A percentile compares a stretch with the other conserved stretches of the same genome.
Evolutionary conservation across 441 rosid genomes (phyloP).

Genomic region (Adansonia gregorii): DNA sequence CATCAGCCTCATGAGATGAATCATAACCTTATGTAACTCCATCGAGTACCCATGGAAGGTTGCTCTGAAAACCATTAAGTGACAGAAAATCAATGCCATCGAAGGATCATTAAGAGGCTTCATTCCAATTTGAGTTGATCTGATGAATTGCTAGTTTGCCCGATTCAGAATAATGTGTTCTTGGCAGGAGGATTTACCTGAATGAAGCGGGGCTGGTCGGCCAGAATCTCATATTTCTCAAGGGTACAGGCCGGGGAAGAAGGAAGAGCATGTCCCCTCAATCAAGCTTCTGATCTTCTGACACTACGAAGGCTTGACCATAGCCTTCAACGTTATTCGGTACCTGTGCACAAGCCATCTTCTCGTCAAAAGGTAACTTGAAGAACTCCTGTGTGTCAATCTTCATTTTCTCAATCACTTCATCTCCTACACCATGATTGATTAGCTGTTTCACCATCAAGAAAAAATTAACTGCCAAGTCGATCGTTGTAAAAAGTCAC

Average conservation of each 20-base stretch:
- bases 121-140: not conserved
- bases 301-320: slow-evolving; percentile 51
- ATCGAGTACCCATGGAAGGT: slow-evolving; percentile 37
- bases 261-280: slow-evolving; percentile 55
- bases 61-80: slow-evolving; percentile 19
- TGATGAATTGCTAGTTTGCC: not conserved
- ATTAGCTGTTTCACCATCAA: slow-evolving; percentile 35
- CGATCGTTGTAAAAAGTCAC: not conserved
- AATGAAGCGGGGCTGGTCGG: slow-evolving; percentile 32
- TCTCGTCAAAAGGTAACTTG: slow-evolving; percentile 45
- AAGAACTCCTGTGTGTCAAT: slow-evolving; percentile 41
- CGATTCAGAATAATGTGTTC: not conserved
- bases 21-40: slow-evolving; percentile 31
- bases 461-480: not conserved
- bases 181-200: slow-evolving; percentile 11
- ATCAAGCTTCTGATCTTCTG: slow-evolving; percentile 52
- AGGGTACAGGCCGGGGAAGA: slow-evolving; percentile 28
- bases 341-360: slow-evolving; percentile 43
- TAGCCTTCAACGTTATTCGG: slow-evolving; percentile 47
- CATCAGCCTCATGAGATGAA: slow-evolving; percentile 34
- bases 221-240: slow-evolving; percentile 39
- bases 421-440: slow-evolving; percentile 42
- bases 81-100: not conserved
- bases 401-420: slow-evolving; percentile 44
- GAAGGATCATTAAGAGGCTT: slow-evolving; percentile 3